Evolutionary conservation across 129 eudicot genomes (phyloP), one percentile per base, ranked within the genome.

Genomic region (Rutidosis leptorrhynchoides): DNA sequence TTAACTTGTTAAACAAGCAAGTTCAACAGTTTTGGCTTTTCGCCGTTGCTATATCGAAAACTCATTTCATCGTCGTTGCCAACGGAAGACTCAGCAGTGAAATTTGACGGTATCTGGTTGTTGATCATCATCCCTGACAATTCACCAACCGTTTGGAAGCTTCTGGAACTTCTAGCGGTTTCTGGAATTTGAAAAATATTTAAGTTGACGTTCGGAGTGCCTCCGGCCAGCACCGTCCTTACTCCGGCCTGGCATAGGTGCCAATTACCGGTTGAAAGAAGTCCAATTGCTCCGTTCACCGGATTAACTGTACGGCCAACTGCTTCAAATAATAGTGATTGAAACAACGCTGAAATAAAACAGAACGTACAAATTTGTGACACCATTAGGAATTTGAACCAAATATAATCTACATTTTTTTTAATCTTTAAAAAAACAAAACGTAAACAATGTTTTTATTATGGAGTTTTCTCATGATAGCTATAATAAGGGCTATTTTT

Each of bases 261-360:
- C 96, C 96, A 85, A 76, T 89, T 83, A 0, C 96, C 96, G 1
- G 94, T 67, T 58, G 84, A 70, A 19, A 85, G 75, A 3, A 89
- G 90, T 30, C 96, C 94, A 16, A 83, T 79, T 3, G 90, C 90
- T 17, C 96, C 96, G 70, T 69, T 81, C 20, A 89, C 90, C 30
- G 96, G 96, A 64, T 89, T 89, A 42, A 89, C 82, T 8, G 96
- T 83, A 1, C 96, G 78, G 7, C 96, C 96, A 48, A 87, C 85
- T 21, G 96, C 96, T 79, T 89, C 96, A 59, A 80, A 83, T 45
- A 89, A 25, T 5, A 89, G 79, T 14, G 96, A 89, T 32, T 81
- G 90, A 42, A 89, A 89, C 67, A 89, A 26, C 46, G 84, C 96
- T 89, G 84, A 25, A 10, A 45, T n/a, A 29, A 60, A 65, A 43